A percentile compares a stretch with the other conserved stretches of the same genome.
These are phyloP conservation scores for Berkeleyomyces basicola DNA, from an alignment of 2,329 filamentous ascomycete genomes.

Conservation along the genomic window DNA sequence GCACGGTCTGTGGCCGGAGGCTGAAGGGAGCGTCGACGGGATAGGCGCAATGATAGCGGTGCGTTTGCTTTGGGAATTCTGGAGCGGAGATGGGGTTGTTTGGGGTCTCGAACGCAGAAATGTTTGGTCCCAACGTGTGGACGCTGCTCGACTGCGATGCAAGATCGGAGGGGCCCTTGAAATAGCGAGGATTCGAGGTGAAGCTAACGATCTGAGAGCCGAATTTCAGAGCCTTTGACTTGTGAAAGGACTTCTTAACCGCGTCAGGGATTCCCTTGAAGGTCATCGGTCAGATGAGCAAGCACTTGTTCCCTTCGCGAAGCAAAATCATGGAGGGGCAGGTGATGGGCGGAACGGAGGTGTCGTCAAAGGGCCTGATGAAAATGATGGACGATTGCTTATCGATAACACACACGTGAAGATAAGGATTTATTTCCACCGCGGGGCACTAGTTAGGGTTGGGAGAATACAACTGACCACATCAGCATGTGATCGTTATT, in stretches of 20 bases:
- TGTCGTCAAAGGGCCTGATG: not conserved
- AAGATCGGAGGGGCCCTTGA: not conserved
- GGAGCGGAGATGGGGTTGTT: not conserved
- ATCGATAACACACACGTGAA: not conserved
- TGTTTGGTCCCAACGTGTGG: not conserved
- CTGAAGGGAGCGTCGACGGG: not conserved
- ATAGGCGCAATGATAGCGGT: not conserved
- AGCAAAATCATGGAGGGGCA: not conserved
- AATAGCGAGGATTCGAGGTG: not conserved
- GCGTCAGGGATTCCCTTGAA: not conserved
- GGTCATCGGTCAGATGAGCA: not conserved
- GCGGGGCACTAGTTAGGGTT: not conserved
- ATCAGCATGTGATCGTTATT: not conserved
- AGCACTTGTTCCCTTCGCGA: not conserved
- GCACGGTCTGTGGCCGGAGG: not conserved
- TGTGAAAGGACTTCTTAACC: not conserved
- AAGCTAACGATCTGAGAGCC: not conserved
- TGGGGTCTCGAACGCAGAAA: not conserved
- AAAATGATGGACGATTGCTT: not conserved
- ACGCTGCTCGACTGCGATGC: not conserved
- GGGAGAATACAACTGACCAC: not conserved
- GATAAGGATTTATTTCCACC: not conserved
- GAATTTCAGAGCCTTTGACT: not conserved
- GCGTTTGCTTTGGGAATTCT: not conserved
- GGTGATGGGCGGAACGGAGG: not conserved